Evolutionary conservation across 495 filamentous ascomycete species (phyloP), one percentile per base, ranked within the genome.

Genomic region (Rostrohypoxylon terebratum): DNA sequence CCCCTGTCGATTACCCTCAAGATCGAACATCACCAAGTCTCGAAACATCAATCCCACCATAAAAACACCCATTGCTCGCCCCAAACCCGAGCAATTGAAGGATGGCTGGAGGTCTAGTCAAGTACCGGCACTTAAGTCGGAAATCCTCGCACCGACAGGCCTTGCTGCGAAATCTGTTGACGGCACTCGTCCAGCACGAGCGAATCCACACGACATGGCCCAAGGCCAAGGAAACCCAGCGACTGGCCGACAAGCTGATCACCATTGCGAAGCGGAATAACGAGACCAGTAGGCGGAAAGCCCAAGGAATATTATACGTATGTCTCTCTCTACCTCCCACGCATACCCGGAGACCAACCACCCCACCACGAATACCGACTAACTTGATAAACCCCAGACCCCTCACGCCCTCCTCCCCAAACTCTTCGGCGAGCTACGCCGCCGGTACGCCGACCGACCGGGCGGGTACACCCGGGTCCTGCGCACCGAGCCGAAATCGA

Each of bases 141-240:
- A 87, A 83, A 38, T 96, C 93, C 31, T 82, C 96, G 33, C 96
- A 98, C 77, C 89, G 96, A 77, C 89, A 95, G 82, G 94, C 96
- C 61, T 88, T 99, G 69, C 92, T 99, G 65, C 94, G 96, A 71
- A 98, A 98, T 81, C 87, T 99, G 48, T 93, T 98, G 76, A 97
- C 94, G 66, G 95, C 94, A n/a, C 91, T 99, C 63, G 89, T 99
- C 84, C 85, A 91, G 77, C 89, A 97, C 79, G 96, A 99, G 83
- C 88, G 91, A 59, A 97, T 99, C 84, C 89, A 88, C 53, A 99
- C 96, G 25, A 97, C 96, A 82, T 98, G 91, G 89, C 88, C 89
- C 79, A 98, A 98, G 83, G 96, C 96, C 33, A 99, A 98, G 81
- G 96, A 99, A 83, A 92, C 96, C 48, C 96, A 98, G 81, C 87